These are phyloP conservation scores for Penicillium nordicum DNA, from an alignment of 2,329 filamentous ascomycete genomes.

Conservation along the genomic window DNA sequence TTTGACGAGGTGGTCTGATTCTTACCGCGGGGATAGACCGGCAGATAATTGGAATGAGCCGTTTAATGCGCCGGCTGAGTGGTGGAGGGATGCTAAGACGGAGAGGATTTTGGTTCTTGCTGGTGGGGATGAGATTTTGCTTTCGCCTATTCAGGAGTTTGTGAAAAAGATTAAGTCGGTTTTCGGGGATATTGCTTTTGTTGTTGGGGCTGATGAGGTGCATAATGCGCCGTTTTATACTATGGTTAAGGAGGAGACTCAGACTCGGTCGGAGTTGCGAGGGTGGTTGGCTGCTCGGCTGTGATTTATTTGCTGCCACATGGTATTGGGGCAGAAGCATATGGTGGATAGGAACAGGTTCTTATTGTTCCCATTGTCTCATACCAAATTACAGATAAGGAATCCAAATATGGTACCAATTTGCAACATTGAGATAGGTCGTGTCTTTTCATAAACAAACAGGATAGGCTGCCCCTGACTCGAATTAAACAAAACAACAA, in stretches of 20 bases:
- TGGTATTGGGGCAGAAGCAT: not conserved
- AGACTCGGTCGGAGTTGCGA: conserved; percentile 28
- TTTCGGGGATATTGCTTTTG: conserved; percentile 27
- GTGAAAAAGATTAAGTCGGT: conserved; percentile 32
- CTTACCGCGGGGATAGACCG: conserved; percentile 43
- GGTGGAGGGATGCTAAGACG: conserved; percentile 52
- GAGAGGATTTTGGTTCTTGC: conserved; percentile 51
- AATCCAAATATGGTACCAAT: conserved; percentile 6
- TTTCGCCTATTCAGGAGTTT: conserved; percentile 36
- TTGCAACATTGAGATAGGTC: conserved; percentile 19
- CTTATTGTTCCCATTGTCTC: not conserved
- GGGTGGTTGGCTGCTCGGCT: conserved; percentile 29
- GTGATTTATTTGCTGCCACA: conserved; percentile 9
- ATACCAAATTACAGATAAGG: not conserved
- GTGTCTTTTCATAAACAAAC: conserved; percentile 26
- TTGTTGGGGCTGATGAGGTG: conserved; percentile 29
- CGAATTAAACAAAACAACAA: conserved; percentile 21
- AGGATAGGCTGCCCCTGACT: conserved; percentile 17
- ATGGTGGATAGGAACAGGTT: not conserved
- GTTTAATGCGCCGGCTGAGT: conserved; percentile 44
- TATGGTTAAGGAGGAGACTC: conserved; percentile 21
- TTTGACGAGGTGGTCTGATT: conserved; percentile 43
- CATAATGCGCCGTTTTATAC: conserved; percentile 31
- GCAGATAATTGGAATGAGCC: conserved; percentile 54
- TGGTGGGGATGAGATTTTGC: conserved; percentile 53